Conservation (phyloP, 805 yeast species). For the Hanseniaspora taiwanica region DNA sequence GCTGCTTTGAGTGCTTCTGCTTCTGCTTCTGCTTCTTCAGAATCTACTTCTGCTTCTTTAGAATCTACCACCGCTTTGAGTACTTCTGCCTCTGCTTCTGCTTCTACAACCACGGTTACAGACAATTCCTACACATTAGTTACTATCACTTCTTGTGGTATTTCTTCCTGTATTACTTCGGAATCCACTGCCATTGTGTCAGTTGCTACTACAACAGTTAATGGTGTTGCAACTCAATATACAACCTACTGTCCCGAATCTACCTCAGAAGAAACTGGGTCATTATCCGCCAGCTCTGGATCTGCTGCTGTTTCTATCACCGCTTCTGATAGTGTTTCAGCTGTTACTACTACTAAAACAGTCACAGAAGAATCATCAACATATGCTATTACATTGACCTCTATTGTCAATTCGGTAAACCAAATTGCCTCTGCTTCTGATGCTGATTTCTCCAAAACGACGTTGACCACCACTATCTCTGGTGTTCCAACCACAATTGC, state of each 20-base stretch:
- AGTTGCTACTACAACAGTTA: conserved; percentile 22
- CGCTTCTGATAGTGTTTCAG: conserved; percentile 1
- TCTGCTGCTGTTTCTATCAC: not conserved
- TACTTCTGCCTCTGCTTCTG: conserved; percentile 11
- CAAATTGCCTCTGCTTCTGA: conserved; percentile 43
- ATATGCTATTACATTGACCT: conserved; percentile 43
- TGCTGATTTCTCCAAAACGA: conserved; percentile 79
- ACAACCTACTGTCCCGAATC: conserved; percentile 23
- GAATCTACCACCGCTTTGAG: conserved; percentile 19
- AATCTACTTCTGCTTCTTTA: conserved; percentile 1
- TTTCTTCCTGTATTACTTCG: conserved; percentile 19
- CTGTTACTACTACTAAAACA: not conserved
- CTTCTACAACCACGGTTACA: conserved; percentile 9
- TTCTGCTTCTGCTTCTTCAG: conserved; percentile 4
- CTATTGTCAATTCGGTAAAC: not conserved
- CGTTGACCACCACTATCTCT: conserved; percentile 34
- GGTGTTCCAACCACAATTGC: not conserved
- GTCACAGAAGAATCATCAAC: conserved; percentile 28
- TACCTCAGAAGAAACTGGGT: conserved; percentile 8
- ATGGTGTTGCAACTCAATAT: conserved; percentile 25
- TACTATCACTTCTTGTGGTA: conserved; percentile 24
- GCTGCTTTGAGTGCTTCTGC: conserved; percentile 4
- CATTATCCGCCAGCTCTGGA: not conserved
- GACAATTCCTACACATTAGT: conserved; percentile 15
- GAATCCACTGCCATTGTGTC: conserved; percentile 24